These are phyloP conservation scores for Chalciporus piperatus DNA, from an alignment of 768 basidiomycete species.

Conservation along the genomic window DNA sequence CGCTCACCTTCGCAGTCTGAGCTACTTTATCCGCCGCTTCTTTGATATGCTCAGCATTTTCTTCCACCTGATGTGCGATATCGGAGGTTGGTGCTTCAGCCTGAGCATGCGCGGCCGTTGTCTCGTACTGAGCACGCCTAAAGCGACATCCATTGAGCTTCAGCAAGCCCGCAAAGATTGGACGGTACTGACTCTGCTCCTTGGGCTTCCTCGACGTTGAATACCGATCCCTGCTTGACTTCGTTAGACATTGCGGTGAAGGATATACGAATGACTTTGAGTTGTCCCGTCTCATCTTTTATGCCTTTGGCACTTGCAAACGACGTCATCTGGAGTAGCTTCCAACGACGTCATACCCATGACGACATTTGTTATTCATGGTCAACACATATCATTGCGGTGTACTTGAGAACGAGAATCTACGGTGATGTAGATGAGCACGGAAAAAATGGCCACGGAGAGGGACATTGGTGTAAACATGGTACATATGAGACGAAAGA, in stretches of 20 bases:
- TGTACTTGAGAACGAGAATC: too few relatives aligned
- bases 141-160: neutral
- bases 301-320: neutral
- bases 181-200: slow-evolving; percentile 32
- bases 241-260: slow-evolving; percentile 6
- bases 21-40: slow-evolving; percentile 53
- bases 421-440: too few relatives aligned
- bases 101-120: slow-evolving; percentile 54
- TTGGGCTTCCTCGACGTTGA: slow-evolving; percentile 37
- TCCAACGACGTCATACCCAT: neutral
- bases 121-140: slow-evolving; percentile 41
- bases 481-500: neutral
- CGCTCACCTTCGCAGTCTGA: slow-evolving; percentile 47
- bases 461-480: neutral
- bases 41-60: slow-evolving; percentile 44
- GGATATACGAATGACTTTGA: neutral
- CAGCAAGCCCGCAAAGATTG: neutral
- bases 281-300: neutral
- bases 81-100: slow-evolving; percentile 43
- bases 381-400: too few relatives aligned
- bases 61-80: slow-evolving; percentile 44
- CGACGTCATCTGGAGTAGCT: slow-evolving; percentile 4
- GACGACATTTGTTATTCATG: slow-evolving; percentile 4
- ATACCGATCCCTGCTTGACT: slow-evolving; percentile 19
- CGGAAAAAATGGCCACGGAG: too few relatives aligned